Base-by-base conservation (phyloP, 169 alveolate species). In the Eimeria praecox region DNA sequence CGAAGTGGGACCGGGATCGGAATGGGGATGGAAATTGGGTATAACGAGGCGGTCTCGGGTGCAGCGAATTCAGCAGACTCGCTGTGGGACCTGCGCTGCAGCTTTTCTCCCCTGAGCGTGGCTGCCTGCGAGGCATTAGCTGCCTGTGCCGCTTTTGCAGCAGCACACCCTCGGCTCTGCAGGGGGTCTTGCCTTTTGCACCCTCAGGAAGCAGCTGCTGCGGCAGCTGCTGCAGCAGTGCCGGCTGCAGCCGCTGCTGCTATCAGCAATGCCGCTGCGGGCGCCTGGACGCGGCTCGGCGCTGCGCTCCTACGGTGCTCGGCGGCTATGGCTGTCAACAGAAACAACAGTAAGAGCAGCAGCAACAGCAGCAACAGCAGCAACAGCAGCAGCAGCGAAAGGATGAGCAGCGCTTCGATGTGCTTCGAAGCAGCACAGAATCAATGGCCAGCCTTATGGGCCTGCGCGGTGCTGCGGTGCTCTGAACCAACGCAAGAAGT, bases 401-500 rank as follows among this genome's bases (percentile, higher is more conserved):
- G 30, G 44, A 73, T 27, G 44, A 33, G 52, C 83, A 73, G 54
- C 83, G 18, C 9, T n/a, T 14, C 38, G 35, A 35, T 42, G 33
- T 85, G 92, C 59, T 85, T 85, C 27, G 56, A 33, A 30, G 42
- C 35, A 8, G 20, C 77, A 18, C 40, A 52, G 62, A 85, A 52
- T 22, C 24, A 12, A n/a, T 85, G 92, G 92, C 38, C 92, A 0
- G 38, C 42, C 52, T 1, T 30, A 12, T 85, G 92, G 92, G 73
- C 92, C 10, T 27, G 80, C 77, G 54, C 77, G 9, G 20, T 85
- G 78, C 92, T 85, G 92, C 92, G 64, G 75, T 85, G 92, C 92
- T 24, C 78, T 22, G 80, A 85, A 56, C 92, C 92, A 33, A 35
- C 92, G 77, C 92, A 85, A 42, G 56, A 85, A 56, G 52, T 85